Evolutionary conservation across 208 protist genomes (phyloP).

Genomic region (Angomonas deanei): DNA sequence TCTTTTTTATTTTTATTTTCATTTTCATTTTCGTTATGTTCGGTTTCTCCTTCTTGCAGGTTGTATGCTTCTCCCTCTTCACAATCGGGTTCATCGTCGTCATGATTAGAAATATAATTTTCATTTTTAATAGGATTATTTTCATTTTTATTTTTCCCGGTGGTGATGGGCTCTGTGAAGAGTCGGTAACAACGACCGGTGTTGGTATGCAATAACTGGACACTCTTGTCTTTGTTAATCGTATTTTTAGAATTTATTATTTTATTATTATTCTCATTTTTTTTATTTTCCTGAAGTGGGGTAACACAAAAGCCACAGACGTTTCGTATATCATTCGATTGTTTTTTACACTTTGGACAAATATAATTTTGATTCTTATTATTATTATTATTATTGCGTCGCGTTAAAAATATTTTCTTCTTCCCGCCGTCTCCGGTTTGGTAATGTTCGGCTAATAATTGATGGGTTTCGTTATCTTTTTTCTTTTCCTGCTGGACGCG

Average conservation of each 20-base stretch:
- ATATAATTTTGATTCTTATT: conserved; percentile 10
- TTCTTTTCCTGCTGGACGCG: conserved; percentile 40
- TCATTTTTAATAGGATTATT: too few species aligned
- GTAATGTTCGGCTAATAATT: conserved; percentile 34
- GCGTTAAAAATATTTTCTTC: conserved; percentile 20
- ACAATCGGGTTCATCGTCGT: conserved; percentile 8
- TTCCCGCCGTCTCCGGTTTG: conserved; percentile 14
- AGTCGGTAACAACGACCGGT: conserved; percentile 37
- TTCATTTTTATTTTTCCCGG: background rate
- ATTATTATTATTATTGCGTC: conserved; percentile 8
- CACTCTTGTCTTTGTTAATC: conserved; percentile 16
- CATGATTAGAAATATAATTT: too few species aligned
- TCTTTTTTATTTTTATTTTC: background rate
- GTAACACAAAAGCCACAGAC: conserved; percentile 44
- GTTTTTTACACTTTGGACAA: conserved; percentile 26
- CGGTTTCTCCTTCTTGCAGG: background rate
- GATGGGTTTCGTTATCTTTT: conserved; percentile 34
- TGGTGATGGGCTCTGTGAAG: conserved; percentile 25
- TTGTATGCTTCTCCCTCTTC: conserved; percentile 2
- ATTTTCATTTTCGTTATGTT: background rate
- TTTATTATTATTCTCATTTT: background rate
- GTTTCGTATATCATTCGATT: conserved; percentile 35
- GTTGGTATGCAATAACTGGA: conserved; percentile 13
- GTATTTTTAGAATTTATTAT: background rate
- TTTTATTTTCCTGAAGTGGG: conserved; percentile 21